Percentiles rank a stretch among this genome's conserved stretches.
Evolutionary conservation across 352 stramenopile genomes (phyloP).

Genomic region (Peronospora belbahrii): DNA sequence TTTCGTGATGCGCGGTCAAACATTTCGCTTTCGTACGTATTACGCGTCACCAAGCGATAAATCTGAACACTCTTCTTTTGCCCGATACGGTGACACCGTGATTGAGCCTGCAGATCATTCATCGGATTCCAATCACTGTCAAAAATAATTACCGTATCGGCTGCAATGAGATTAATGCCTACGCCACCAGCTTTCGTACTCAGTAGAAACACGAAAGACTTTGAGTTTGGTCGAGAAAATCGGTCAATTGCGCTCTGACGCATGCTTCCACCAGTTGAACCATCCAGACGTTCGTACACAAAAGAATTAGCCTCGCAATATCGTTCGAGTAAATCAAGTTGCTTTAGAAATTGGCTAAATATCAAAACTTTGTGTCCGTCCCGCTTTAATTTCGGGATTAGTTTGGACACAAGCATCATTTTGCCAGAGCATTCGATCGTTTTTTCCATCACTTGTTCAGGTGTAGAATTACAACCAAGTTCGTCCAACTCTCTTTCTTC

Average conservation of each 20-base stretch:
- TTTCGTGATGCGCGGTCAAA: conserved; percentile 97
- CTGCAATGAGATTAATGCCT: conserved; percentile 96
- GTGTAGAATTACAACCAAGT: conserved; percentile 43
- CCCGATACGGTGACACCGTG: conserved; percentile 96
- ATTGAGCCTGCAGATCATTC: conserved; percentile 84
- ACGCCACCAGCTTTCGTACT: conserved; percentile 97
- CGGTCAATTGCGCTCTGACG: conserved; percentile 94
- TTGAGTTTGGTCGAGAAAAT: conserved; percentile 91
- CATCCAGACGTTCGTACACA: conserved; percentile 86
- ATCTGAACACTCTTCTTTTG: conserved; percentile 98
- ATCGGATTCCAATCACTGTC: conserved; percentile 99
- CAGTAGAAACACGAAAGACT: conserved; percentile 98
- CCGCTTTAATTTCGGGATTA: conserved; percentile 86
- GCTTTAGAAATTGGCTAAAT: conserved; percentile 92
- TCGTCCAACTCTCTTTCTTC: conserved; percentile 79
- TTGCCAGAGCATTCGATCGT: conserved; percentile 81
- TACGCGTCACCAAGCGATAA: conserved; percentile 95
- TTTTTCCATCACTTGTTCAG: conserved; percentile 67
- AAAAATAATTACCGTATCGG: conserved; percentile 99
- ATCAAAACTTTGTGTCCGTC: conserved; percentile 93
- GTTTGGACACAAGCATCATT: conserved; percentile 86
- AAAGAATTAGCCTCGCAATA: conserved; percentile 89
- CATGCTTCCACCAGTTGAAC: conserved; percentile 80
- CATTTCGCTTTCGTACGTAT: conserved; percentile 99
- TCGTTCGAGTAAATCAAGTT: conserved; percentile 91